Evolutionary conservation across 23 red algal species (phyloP).

Genomic region (Gracilaria gracilis): DNA sequence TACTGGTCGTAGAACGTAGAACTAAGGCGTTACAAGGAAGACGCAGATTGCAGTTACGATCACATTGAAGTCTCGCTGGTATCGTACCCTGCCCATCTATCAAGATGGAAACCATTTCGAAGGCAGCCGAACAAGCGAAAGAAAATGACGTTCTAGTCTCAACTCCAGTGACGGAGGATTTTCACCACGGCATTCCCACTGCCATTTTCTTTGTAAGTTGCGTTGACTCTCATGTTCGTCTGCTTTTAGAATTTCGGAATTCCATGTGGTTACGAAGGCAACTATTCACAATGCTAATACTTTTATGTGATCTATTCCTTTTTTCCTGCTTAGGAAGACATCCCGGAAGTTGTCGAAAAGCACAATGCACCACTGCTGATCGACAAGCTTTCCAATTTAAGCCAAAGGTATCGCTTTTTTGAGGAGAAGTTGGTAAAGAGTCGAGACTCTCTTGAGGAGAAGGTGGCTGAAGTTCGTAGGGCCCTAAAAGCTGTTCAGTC

Average conservation of each 20-base stretch:
- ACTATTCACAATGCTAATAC: neutral
- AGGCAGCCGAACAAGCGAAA: neutral
- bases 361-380: constrained; percentile 59
- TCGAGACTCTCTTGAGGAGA: constrained; percentile 55
- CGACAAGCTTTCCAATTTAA: constrained; percentile 61
- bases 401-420: constrained; percentile 81
- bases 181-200: constrained; percentile 65
- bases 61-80: neutral
- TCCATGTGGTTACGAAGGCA: neutral
- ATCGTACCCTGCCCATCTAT: neutral
- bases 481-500: constrained; percentile 68
- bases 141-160: constrained; percentile 27
- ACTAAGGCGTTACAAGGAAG: too few species aligned
- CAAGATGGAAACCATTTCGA: neutral
- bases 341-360: constrained; percentile 49
- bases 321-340: constrained; percentile 56
- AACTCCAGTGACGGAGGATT: constrained; percentile 20
- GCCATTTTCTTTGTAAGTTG: constrained; percentile 70
- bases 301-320: neutral
- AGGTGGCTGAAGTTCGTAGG: constrained; percentile 72
- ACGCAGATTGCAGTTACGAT: neutral
- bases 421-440: constrained; percentile 67
- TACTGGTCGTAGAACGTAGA: too few species aligned
- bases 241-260: too few species aligned
- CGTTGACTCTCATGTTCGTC: neutral